Percentiles rank a stretch among this genome's conserved stretches.
Evolutionary conservation across 345 rosid genomes (phyloP).

Genomic region (Viola odorata): DNA sequence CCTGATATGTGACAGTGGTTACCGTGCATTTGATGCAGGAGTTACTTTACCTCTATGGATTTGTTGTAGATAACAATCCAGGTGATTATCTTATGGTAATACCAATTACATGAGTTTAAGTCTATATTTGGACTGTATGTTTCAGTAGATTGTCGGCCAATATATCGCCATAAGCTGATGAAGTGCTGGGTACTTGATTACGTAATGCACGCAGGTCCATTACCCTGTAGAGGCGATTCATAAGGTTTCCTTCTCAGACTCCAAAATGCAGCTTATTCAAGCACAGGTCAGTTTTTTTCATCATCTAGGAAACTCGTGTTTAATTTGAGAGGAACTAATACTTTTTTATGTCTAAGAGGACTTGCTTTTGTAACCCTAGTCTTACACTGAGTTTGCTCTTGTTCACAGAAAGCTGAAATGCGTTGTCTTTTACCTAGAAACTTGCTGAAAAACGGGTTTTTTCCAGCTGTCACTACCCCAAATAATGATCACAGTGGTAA

Average conservation of each 20-base stretch:
- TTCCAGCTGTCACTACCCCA: constrained; percentile 31
- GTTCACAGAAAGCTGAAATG: constrained; percentile 66
- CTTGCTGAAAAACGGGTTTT: constrained; percentile 60
- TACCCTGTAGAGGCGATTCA: constrained; percentile 85
- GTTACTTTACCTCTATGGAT: constrained; percentile 85
- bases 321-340: too few species aligned
- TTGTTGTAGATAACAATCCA: constrained; percentile 76
- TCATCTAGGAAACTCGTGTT: neutral
- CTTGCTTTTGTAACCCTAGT: too few species aligned
- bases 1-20: neutral
- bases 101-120: constrained; percentile 4
- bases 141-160: neutral
- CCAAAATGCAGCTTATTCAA: constrained; percentile 77
- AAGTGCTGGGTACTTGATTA: neutral
- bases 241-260: constrained; percentile 53
- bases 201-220: constrained; percentile 50
- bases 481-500: constrained; percentile 25
- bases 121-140: neutral
- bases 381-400: constrained; percentile 5
- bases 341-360: too few species aligned
- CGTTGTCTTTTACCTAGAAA: constrained; percentile 73
- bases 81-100: constrained; percentile 92
- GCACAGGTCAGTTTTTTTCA: constrained; percentile 53
- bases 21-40: constrained; percentile 46
- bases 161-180: neutral